Conservation (phyloP, 2,329 filamentous ascomycete genomes). For the Calonectria montana region DNA sequence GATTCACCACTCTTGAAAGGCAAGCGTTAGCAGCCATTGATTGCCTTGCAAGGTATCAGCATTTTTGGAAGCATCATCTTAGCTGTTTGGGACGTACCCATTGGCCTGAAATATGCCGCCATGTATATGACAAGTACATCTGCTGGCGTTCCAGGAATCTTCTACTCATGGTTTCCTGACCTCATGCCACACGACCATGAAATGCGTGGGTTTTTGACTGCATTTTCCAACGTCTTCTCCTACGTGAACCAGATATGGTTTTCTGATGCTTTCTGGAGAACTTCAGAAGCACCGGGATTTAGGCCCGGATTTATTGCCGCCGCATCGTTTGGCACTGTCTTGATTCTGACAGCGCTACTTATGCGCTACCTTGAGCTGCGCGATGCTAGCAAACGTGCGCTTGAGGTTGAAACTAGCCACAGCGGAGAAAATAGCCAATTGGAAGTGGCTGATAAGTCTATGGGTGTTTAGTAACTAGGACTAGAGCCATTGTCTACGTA, state of each 20-base stretch:
- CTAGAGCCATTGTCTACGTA: too few species aligned
- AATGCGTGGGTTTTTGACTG: neutral
- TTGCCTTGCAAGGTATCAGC: neutral
- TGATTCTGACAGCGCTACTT: neutral
- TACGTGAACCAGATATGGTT: conserved; percentile 2
- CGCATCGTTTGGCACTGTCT: neutral
- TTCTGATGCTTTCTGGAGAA: neutral
- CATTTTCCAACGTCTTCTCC: neutral
- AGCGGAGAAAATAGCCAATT: too few species aligned
- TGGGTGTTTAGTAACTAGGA: neutral
- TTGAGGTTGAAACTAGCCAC: neutral
- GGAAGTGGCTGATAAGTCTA: neutral
- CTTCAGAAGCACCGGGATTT: neutral
- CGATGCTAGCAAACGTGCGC: neutral
- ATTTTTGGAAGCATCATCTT: neutral
- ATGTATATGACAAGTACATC: conserved; percentile 1
- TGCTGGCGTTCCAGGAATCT: neutral
- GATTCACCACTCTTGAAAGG: neutral
- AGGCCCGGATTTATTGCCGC: neutral
- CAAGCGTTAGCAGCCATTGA: neutral
- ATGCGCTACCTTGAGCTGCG: neutral
- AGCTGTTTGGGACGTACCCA: neutral
- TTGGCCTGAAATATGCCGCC: neutral
- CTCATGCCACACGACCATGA: conserved; percentile 1
- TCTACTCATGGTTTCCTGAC: neutral